phyloP scores from a whole-genome alignment of 768 basidiomycete genomes.

The Collybiopsis confluens region DNA sequence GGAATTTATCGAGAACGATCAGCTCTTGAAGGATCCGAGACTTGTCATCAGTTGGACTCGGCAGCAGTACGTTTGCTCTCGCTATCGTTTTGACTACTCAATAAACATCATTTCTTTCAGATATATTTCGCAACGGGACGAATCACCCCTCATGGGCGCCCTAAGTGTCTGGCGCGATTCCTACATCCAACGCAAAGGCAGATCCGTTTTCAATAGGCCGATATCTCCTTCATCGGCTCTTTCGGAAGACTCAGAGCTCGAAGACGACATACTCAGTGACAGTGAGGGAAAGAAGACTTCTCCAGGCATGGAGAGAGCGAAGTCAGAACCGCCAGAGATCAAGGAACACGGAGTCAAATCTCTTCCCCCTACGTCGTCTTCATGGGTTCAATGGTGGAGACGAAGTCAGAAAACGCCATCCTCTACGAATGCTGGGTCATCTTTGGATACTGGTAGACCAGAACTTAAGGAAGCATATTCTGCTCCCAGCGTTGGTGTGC shows the following conservation, averaged over 20 bases:
- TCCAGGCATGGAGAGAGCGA: conserved; percentile 20
- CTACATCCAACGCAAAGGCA: conserved; percentile 23
- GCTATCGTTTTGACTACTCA: too few species aligned
- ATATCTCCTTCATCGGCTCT: conserved; percentile 25
- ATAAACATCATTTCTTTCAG: conserved; percentile 36
- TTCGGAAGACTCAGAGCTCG: conserved; percentile 18
- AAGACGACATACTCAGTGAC: conserved; percentile 19
- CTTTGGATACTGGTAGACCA: conserved; percentile 15
- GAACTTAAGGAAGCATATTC: conserved; percentile 22
- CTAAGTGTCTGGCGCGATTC: conserved; percentile 65
- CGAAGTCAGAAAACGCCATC: conserved; percentile 40
- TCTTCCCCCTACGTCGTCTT: conserved; percentile 47
- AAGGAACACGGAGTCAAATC: conserved; percentile 21
- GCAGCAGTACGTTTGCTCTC: conserved; percentile 47
- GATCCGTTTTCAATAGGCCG: conserved; percentile 25
- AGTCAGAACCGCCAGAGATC: conserved; percentile 37
- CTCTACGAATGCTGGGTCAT: neutral
- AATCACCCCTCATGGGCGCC: conserved; percentile 71
- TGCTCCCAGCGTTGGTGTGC: conserved; percentile 21
- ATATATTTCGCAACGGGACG: conserved; percentile 75
- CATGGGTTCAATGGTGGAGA: conserved; percentile 88
- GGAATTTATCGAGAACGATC: conserved; percentile 61
- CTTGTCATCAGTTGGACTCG: conserved; percentile 75
- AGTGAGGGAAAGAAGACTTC: conserved; percentile 12
- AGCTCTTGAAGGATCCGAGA: conserved; percentile 53